Evolutionary conservation across 352 stramenopile species (phyloP), one percentile per base, ranked within the genome.

Genomic region (Phytophthora boehmeriae): DNA sequence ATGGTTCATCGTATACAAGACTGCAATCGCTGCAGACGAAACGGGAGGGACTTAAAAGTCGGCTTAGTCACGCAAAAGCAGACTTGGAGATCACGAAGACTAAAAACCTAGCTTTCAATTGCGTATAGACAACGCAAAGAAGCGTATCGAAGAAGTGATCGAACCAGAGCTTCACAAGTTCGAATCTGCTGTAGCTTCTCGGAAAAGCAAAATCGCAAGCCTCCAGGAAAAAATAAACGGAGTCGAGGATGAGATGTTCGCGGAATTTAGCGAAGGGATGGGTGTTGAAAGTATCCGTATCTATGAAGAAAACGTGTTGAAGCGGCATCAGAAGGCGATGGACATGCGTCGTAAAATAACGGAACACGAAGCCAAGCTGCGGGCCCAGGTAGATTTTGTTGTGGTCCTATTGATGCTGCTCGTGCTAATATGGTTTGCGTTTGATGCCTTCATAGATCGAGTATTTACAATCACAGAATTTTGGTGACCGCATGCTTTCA

Each of bases 221-320:
- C 55, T 96, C 10, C 61, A 96, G 38, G 61, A 80, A 5, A 27
- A 90, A 54, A 91, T 96, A 17, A 70, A 94, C 35, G 45, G 59
- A 28, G 79, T 93, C 0, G 86, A 97, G 64, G 88, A 95, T 42
- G 75, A 94, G n/a, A 77, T 96, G 75, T 97, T 96, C 65, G 74
- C 76, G 14, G 76, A 84, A 5, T 96, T 97, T 59, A 95, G 88
- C 36, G 66, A 86, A 41, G 54, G 76, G 36, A 75, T 96, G 48
- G 88, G 88, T 11, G 77, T 97, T 14, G 60, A 78, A 20, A 97
- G 80, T 52, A 93, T 97, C 45, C 86, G 88, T 20, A 73, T 92
- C 6, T 99, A 98, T 64, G 95, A 99, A 75, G 90, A 97, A 56
- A 96, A 89, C 17, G 92, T 98, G 10, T 68, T 97, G 2, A 96